These are phyloP conservation scores for Clonostachys rhizophaga DNA, from an alignment of 2,329 filamentous ascomycete genomes.

Conservation along the genomic window DNA sequence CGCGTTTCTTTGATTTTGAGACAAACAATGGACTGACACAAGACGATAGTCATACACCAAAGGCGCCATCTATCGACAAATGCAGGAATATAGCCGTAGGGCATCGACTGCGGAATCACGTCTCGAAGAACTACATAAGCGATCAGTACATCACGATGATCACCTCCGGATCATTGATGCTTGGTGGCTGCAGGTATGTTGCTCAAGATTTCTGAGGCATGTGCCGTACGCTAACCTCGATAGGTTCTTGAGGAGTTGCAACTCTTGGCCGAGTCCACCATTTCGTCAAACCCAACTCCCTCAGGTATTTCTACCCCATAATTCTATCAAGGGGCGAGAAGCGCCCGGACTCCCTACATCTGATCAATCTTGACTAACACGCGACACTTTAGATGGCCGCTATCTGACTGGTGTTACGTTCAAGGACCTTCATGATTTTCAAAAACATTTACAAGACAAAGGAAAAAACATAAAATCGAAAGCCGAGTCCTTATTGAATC, in stretches of 20 bases:
- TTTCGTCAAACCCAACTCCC: slow-evolving; percentile 14
- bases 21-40: no score
- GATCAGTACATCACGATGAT: slow-evolving; percentile 80
- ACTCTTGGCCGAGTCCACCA: slow-evolving; percentile 46
- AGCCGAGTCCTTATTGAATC: slow-evolving; percentile 63
- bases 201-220: background rate
- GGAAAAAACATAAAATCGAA: slow-evolving; percentile 72
- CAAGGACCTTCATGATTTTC: slow-evolving; percentile 66
- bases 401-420: slow-evolving; percentile 58
- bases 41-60: slow-evolving; percentile 47
- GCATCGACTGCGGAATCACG: slow-evolving; percentile 76
- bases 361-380: background rate
- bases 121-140: slow-evolving; percentile 74
- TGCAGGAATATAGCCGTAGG: slow-evolving; percentile 96
- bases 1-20: no score
- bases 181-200: slow-evolving; percentile 90
- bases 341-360: slow-evolving; percentile 24
- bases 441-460: slow-evolving; percentile 73
- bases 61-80: slow-evolving; percentile 93
- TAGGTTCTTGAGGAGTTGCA: slow-evolving; percentile 63
- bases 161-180: slow-evolving; percentile 86
- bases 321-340: slow-evolving; percentile 32
- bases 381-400: slow-evolving; percentile 34
- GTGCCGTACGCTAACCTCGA: background rate
- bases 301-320: slow-evolving; percentile 1